Evolutionary conservation across 2,329 filamentous ascomycete species (phyloP).

Genomic region (Alternaria sp.): DNA sequence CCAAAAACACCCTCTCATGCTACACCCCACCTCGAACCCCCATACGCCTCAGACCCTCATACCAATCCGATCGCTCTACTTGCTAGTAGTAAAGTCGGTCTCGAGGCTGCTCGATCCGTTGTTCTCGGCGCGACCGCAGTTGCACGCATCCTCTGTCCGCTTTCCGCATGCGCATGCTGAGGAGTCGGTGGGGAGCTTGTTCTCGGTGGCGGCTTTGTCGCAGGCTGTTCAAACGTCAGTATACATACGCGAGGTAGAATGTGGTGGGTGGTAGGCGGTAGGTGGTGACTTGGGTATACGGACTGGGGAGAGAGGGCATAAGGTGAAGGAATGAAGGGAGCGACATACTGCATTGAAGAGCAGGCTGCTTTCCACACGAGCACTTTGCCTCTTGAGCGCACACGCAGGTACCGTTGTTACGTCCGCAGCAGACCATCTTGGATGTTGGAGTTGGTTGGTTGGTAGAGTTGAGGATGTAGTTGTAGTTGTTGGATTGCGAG

Average conservation of each 20-base stretch:
- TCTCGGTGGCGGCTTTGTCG: conserved; percentile 77
- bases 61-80: conserved; percentile 27
- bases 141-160: conserved; percentile 71
- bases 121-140: conserved; percentile 76
- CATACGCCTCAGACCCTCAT: background rate
- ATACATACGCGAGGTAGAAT: background rate
- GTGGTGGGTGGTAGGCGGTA: background rate
- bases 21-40: background rate
- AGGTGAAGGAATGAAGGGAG: conserved; percentile 13
- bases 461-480: background rate
- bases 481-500: background rate
- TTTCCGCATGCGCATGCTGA: conserved; percentile 78
- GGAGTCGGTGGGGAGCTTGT: conserved; percentile 65
- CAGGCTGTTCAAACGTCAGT: conserved; percentile 58
- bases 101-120: conserved; percentile 70
- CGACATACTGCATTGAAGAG: conserved; percentile 74
- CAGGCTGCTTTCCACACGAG: conserved; percentile 88
- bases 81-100: conserved; percentile 84
- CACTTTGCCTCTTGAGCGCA: conserved; percentile 69
- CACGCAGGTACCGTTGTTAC: conserved; percentile 61
- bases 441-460: conserved; percentile 13
- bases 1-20: conserved; percentile 17
- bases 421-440: conserved; percentile 64
- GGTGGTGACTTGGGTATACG: background rate
- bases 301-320: background rate